Evolutionary conservation across 1,284 basidiomycete species (phyloP).

Genomic region (Melampsora occidentalis): DNA sequence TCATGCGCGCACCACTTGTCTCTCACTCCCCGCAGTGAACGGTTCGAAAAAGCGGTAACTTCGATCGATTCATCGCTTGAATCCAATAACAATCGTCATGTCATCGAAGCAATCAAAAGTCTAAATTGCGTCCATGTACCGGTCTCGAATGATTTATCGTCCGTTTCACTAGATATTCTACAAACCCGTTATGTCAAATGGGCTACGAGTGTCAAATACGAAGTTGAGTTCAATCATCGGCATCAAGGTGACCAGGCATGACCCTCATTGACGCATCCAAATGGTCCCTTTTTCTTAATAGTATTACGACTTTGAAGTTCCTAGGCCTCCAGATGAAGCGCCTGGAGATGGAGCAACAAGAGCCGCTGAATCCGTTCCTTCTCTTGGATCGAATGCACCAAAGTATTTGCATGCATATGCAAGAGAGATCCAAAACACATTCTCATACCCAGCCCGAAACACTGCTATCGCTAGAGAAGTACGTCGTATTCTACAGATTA

Average conservation of each 20-base stretch:
- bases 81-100: conserved; percentile 54
- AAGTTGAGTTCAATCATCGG: neutral
- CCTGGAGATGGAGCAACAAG: neutral
- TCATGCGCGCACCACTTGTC: no score
- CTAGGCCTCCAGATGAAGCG: neutral
- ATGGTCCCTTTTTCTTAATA: neutral
- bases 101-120: conserved; percentile 3
- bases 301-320: conserved; percentile 11
- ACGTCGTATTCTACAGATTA: neutral
- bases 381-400: neutral
- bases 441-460: neutral
- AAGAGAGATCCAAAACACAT: conserved; percentile 2
- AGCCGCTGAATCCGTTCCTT: no score
- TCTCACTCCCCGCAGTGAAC: neutral
- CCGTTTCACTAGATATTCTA: neutral
- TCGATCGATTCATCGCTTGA: conserved; percentile 62
- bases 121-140: neutral
- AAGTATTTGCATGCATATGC: neutral
- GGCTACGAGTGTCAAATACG: neutral
- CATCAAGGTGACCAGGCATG: no score
- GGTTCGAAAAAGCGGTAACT: conserved; percentile 73
- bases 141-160: conserved; percentile 25
- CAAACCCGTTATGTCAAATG: neutral
- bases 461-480: conserved; percentile 1
- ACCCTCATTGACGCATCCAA: no score